phyloP scores from a whole-genome alignment of 73 alveolate species.

The Urostyla sp. region DNA sequence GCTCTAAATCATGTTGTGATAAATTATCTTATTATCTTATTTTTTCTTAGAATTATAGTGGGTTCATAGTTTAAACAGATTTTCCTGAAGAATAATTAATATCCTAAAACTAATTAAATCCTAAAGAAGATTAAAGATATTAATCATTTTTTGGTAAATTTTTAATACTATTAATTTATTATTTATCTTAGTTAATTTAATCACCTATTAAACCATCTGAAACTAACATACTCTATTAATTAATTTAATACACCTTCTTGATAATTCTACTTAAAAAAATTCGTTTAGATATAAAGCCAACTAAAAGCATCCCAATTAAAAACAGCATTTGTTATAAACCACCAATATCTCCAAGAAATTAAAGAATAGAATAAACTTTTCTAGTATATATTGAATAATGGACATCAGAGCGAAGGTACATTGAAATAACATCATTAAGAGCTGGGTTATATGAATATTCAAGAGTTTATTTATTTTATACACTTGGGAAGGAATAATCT shows the following conservation, averaged over 20 bases:
- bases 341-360: constrained; percentile 17
- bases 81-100: background rate
- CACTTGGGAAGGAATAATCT: background rate
- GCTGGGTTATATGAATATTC: background rate
- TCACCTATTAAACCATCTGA: no score
- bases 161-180: no score
- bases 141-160: no score
- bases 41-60: constrained; percentile 8
- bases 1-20: background rate
- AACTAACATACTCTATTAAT: no score
- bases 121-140: no score
- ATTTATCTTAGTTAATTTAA: no score
- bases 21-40: background rate
- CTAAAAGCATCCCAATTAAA: no score
- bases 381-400: background rate
- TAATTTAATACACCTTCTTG: background rate
- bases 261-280: no score
- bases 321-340: constrained; percentile 8
- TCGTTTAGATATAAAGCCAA: no score
- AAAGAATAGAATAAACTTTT: background rate
- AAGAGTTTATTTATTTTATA: background rate
- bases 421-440: background rate
- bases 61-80: background rate
- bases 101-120: background rate
- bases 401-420: constrained; percentile 1